Conservation (phyloP, 192 early-diverging fungal genomes). For the Piromyces sp. region DNA sequence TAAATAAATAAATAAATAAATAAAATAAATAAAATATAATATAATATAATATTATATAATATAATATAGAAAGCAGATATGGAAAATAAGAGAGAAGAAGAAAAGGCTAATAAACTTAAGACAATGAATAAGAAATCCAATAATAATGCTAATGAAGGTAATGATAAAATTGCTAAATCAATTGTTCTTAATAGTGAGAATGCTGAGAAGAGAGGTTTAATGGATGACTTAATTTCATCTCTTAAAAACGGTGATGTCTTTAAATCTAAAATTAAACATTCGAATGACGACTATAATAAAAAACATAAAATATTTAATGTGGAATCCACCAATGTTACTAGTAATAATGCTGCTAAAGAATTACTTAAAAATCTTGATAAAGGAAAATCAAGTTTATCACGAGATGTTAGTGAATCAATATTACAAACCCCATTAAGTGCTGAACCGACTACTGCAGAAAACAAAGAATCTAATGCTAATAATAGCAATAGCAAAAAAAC, state of each 20-base stretch:
- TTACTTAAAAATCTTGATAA: neutral
- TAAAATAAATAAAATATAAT: neutral
- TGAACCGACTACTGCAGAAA: too few species aligned
- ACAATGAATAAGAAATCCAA: constrained; percentile 5
- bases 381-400: neutral
- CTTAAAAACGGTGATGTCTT: constrained; percentile 15
- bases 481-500: too few species aligned
- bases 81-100: constrained; percentile 14
- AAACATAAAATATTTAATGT: neutral
- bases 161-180: neutral
- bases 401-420: too few species aligned
- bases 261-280: constrained; percentile 2
- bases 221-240: constrained; percentile 14
- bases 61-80: constrained; percentile 15
- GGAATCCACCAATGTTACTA: neutral
- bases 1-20: too few species aligned
- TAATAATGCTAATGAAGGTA: constrained; percentile 4
- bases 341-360: neutral
- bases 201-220: constrained; percentile 13
- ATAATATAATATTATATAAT: neutral
- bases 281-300: neutral
- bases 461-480: too few species aligned
- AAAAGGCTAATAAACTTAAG: constrained; percentile 8
- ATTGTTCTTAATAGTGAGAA: neutral
- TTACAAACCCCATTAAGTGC: too few species aligned